A percentile compares a stretch with the other conserved stretches of the same genome.
Evolutionary conservation across 2,329 filamentous ascomycete species (phyloP).

Genomic region (Amylocarpus encephaloides): DNA sequence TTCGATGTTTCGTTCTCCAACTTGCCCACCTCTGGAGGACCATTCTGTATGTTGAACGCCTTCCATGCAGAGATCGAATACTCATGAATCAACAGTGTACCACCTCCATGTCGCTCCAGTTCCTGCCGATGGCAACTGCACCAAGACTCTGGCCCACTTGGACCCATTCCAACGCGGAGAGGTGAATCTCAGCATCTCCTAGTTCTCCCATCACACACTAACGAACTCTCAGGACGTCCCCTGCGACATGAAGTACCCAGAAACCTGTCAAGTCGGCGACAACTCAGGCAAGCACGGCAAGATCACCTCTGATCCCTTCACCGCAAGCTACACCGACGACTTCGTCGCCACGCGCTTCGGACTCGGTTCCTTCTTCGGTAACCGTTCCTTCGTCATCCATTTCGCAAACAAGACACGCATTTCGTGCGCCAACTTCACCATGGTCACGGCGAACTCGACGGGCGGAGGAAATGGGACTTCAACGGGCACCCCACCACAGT

Average conservation of each 20-base stretch:
- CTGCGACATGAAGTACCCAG: conserved; percentile 51
- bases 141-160: conserved; percentile 58
- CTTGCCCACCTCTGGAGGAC: conserved; percentile 50
- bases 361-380: conserved; percentile 54
- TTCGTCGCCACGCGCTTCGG: conserved; percentile 50
- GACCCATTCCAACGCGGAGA: conserved; percentile 61
- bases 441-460: conserved; percentile 11
- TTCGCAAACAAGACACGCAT: conserved; percentile 58
- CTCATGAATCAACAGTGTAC: conserved; percentile 47
- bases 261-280: conserved; percentile 71
- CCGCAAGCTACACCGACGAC: conserved; percentile 46
- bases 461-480: neutral
- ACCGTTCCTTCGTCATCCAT: conserved; percentile 59
- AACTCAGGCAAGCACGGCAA: conserved; percentile 67
- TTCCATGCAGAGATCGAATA: neutral
- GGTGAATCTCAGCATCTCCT: conserved; percentile 14
- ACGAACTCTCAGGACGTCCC: conserved; percentile 41
- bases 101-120: conserved; percentile 65
- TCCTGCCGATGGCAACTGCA: conserved; percentile 64
- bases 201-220: neutral
- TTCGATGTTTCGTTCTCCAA: conserved; percentile 52
- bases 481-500: neutral
- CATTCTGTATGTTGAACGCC: conserved; percentile 47
- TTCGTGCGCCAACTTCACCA: conserved; percentile 56
- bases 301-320: conserved; percentile 46